Conservation (phyloP, 164 flowering plant genomes). For the grape (Vitis vinifera) region DNA sequence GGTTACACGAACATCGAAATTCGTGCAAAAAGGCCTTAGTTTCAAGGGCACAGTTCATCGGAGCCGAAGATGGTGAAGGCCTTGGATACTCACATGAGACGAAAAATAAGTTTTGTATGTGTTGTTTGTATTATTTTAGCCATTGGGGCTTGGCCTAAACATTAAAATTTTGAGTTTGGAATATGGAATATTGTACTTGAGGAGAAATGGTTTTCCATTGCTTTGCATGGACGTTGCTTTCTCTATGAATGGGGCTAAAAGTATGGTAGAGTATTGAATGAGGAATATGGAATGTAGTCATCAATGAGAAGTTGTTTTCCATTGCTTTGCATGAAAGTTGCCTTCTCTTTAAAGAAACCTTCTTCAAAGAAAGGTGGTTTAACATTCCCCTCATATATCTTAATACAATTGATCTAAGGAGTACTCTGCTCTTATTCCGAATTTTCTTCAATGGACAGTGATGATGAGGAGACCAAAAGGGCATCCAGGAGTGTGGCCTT, state of each 20-base stretch:
- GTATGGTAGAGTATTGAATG: neutral
- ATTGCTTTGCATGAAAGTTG: slow-evolving; percentile 21
- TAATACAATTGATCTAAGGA: neutral
- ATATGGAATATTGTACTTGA: neutral
- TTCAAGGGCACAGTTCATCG: neutral
- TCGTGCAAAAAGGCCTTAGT: slow-evolving; percentile 28
- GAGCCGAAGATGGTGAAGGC: slow-evolving; percentile 7
- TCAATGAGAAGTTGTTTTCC: neutral
- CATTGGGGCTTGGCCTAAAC: neutral
- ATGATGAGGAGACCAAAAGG: slow-evolving; percentile 16
- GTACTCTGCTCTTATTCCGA: neutral
- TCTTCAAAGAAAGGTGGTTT: neutral
- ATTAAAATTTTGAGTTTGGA: neutral
- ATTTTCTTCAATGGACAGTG: slow-evolving; percentile 13
- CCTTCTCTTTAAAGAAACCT: slow-evolving; percentile 13
- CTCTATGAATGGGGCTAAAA: neutral
- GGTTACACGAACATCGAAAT: slow-evolving; percentile 35
- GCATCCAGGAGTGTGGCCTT: slow-evolving; percentile 8
- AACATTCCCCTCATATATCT: slow-evolving; percentile 7
- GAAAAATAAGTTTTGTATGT: too few species aligned
- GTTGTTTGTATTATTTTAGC: too few species aligned
- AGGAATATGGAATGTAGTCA: slow-evolving; percentile 5
- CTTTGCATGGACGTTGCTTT: slow-evolving; percentile 13
- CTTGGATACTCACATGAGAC: neutral
- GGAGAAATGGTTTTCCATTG: slow-evolving; percentile 4